Percentiles rank a stretch among this genome's conserved stretches.
Evolutionary conservation across 1,284 basidiomycete species (phyloP).

Genomic region (Sporisorium scitamineum): DNA sequence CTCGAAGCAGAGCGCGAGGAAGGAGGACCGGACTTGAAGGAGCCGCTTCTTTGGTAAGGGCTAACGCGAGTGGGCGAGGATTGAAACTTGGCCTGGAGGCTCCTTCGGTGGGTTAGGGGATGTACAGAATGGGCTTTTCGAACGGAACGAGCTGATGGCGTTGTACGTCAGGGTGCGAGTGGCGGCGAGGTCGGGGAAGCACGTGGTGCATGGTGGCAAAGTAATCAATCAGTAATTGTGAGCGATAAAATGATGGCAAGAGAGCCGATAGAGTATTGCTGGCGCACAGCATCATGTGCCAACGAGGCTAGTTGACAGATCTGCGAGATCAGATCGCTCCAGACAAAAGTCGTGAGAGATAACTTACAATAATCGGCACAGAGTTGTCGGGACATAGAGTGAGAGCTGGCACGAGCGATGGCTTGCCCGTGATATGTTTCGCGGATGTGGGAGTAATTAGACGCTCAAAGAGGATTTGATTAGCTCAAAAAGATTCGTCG

Average conservation of each 20-base stretch:
- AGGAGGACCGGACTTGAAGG: constrained; percentile 35
- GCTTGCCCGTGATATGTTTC: constrained; percentile 14
- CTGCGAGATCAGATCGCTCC: not conserved
- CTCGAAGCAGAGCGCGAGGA: constrained; percentile 44
- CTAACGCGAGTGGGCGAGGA: constrained; percentile 28
- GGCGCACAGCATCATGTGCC: no score
- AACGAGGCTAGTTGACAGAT: not conserved
- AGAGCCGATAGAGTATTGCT: not conserved
- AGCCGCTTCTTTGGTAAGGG: constrained; percentile 30
- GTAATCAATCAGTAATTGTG: constrained; percentile 9
- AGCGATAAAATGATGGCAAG: no score
- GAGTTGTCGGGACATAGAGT: constrained; percentile 53
- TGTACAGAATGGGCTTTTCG: constrained; percentile 35
- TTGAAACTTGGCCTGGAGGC: constrained; percentile 44
- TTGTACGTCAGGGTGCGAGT: not conserved
- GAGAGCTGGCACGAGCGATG: constrained; percentile 22
- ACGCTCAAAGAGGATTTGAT: constrained; percentile 5
- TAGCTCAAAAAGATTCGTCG: constrained; percentile 6
- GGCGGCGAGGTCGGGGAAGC: not conserved
- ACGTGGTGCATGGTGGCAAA: not conserved
- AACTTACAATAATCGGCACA: constrained; percentile 46
- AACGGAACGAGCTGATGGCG: constrained; percentile 32
- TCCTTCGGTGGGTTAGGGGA: constrained; percentile 39
- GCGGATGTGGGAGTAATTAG: not conserved
- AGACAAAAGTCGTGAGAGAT: not conserved